Evolutionary conservation across 1,284 basidiomycete genomes (phyloP).

Genomic region (Cryptococcus jaspeensis): DNA sequence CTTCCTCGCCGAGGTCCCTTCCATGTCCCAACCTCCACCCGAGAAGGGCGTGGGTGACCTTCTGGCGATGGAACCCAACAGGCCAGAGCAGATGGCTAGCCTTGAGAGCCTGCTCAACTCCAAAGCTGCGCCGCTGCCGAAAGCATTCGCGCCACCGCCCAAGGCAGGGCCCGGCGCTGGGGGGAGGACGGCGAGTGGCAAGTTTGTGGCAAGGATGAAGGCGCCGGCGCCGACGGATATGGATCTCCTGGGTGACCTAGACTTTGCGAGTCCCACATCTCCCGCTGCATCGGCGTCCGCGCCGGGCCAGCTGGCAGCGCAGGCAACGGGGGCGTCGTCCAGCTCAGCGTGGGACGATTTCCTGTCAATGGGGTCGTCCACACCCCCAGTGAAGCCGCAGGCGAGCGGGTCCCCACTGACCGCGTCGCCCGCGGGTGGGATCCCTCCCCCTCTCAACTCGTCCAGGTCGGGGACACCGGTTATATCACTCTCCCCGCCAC

Average conservation of each 20-base stretch:
- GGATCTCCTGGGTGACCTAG: slow-evolving; percentile 41
- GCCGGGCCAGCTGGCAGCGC: slow-evolving; percentile 1
- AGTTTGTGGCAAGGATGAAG: slow-evolving; percentile 32
- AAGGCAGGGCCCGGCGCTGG: slow-evolving; percentile 1
- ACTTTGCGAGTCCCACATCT: slow-evolving; percentile 24
- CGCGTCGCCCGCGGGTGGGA: background rate
- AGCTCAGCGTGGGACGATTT: slow-evolving; percentile 33
- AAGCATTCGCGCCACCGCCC: slow-evolving; percentile 39
- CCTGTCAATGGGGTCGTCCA: slow-evolving; percentile 10
- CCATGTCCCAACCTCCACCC: slow-evolving; percentile 22
- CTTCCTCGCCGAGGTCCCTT: slow-evolving; percentile 49
- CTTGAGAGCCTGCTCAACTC: slow-evolving; percentile 35
- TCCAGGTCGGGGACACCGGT: slow-evolving; percentile 9
- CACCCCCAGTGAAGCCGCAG: slow-evolving; percentile 2
- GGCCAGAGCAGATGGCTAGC: slow-evolving; percentile 26
- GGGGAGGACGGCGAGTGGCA: slow-evolving; percentile 11
- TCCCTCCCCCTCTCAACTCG: slow-evolving; percentile 4
- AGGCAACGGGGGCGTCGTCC: background rate
- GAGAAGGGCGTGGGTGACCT: slow-evolving; percentile 40
- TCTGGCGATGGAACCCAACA: slow-evolving; percentile 30
- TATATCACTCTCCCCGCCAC: slow-evolving; percentile 13
- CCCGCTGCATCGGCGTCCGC: background rate
- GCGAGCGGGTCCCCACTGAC: background rate
- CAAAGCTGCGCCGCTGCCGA: slow-evolving; percentile 27
- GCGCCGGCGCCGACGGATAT: slow-evolving; percentile 19